Base-by-base conservation (phyloP, 2,329 filamentous ascomycete genomes). In the Plectosphaerella cucumerina region DNA sequence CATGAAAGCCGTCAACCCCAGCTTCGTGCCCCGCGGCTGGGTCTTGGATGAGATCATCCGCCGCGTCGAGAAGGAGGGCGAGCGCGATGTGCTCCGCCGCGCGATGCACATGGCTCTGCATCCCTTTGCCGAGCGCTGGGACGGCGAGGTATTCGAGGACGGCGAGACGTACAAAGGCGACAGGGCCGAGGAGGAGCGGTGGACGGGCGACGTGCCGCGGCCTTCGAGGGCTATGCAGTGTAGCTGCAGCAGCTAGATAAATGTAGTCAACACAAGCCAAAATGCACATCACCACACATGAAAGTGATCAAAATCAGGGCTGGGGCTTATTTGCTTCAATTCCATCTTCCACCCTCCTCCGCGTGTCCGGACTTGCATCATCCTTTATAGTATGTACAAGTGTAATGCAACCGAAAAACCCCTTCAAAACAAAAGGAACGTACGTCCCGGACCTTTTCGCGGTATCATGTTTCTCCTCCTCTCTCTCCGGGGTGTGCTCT, bases 1-100 rank as follows among this genome's bases (percentile, higher is more conserved):
- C 12, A 97, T 97, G 94, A 90, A 88, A 71, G 76, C 73, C 22
- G 87, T 92, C 20, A 99, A 99, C 64, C 94, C 94, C 3, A 96
- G 89, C 72, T 99, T 99, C 62, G 76, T 97, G 1, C 90, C 94
- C 0, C 82, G 91, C 44, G 86, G 88, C 17, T 99, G 93, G 92
- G 82, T 99, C 48, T 76, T 99, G 18, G 93, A 97, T 65, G 94
- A 99, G 68, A 68, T 99, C 14, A 97, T 99, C 58, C 82, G 87
- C 44, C 81, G 90, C 10, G 92, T 97, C 0, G 90, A 97, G 68
- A 89, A 89, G 65, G 84, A 86, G 48, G 83, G 85, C 3, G 92
- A 99, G 62, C 78, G 89, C 50, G 86, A 91, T 9, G 85, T 97
- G 34, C 67, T 99, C 43, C 75, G 81, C 12, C 78, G 86, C 26